A percentile compares a stretch with the other conserved stretches of the same genome.
Conservation (phyloP, 345 rosid genomes). For the Kernera saxatilis region DNA sequence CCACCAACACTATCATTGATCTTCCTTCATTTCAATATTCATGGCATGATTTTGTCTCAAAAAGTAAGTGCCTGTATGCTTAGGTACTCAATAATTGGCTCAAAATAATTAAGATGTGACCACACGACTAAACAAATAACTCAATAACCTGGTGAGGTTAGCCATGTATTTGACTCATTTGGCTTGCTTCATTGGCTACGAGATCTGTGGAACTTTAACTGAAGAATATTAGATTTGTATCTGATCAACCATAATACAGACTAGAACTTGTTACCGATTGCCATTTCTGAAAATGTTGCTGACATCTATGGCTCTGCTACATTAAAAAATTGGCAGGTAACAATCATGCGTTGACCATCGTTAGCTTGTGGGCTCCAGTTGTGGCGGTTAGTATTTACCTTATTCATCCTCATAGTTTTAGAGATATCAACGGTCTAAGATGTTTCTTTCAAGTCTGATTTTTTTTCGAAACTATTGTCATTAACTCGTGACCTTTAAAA, state of each 20-base stretch:
- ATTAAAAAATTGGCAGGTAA: slow-evolving; percentile 56
- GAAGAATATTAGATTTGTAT: not conserved
- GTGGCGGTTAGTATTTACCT: slow-evolving; percentile 62
- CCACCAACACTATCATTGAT: slow-evolving; percentile 49
- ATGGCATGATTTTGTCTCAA: slow-evolving; percentile 95
- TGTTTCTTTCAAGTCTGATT: slow-evolving; percentile 11
- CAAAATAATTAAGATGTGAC: not conserved
- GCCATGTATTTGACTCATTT: not conserved
- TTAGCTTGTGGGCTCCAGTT: slow-evolving; percentile 96
- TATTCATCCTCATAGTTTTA: not conserved
- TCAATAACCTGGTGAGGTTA: not conserved
- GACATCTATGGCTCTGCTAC: slow-evolving; percentile 16
- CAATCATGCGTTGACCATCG: slow-evolving; percentile 71
- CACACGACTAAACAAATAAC: not conserved
- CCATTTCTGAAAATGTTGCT: slow-evolving; percentile 9
- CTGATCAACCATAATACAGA: slow-evolving; percentile 5
- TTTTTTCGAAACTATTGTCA: not conserved
- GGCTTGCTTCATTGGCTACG: slow-evolving; percentile 2
- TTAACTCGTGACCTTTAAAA: not conserved
- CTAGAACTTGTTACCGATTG: slow-evolving; percentile 6
- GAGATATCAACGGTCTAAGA: not conserved
- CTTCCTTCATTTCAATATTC: slow-evolving; percentile 54
- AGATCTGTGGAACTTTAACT: not conserved
- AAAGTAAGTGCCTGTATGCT: slow-evolving; percentile 45
- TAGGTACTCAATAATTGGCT: not conserved